Base-by-base conservation (phyloP, 148 eudicot genomes). In the Hydrangea macrophylla region DNA sequence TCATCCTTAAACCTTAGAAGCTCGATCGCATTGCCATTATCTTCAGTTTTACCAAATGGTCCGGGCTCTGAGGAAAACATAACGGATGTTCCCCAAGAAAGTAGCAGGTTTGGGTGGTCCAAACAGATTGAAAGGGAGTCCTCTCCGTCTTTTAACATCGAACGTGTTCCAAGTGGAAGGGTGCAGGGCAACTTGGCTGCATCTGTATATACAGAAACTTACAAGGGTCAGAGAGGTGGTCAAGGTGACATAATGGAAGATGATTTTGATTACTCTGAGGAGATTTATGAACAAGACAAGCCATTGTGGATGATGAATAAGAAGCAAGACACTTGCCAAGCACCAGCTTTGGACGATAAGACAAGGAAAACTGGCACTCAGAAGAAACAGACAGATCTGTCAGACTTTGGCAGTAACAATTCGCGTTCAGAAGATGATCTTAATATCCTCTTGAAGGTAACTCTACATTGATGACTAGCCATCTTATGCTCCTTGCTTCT, bases 101-200 rank as follows among this genome's bases (percentile, higher is more conserved):
- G 78, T 31, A 79, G 77, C 45, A 75, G 77, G 61, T 84, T 88
- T 71, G 90, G 84, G 31, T 83, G 88, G 88, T 37, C 85, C 44
- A 82, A 74, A 66, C 80, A 81, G 62, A 51, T 27, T 5, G 84
- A 80, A 63, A 80, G 70, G 64, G 86, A 85, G 66, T 25, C 78
- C n/a, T 70, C 84, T 44, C 62, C 76, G 55, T 73, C 85, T 53
- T 75, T 75, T 50, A 77, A 66, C 12, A 55, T 78, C 23, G 91
- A 89, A 31, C 82, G 80, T 68, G 71, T 80, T 35, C 80, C 80
- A 36, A 80, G 78, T 68, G 84, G 87, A 67, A 76, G 84, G 62
- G 70, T 68, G 61, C 83, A 80, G n/a, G 63, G 57, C 60, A 81
- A 53, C 67, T 42, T 35, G 26, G 36, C 56, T 23, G 32, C 77